These are phyloP conservation scores for Kwoniella newhampshirensis DNA, from an alignment of 768 basidiomycete genomes.

Conservation along the genomic window DNA sequence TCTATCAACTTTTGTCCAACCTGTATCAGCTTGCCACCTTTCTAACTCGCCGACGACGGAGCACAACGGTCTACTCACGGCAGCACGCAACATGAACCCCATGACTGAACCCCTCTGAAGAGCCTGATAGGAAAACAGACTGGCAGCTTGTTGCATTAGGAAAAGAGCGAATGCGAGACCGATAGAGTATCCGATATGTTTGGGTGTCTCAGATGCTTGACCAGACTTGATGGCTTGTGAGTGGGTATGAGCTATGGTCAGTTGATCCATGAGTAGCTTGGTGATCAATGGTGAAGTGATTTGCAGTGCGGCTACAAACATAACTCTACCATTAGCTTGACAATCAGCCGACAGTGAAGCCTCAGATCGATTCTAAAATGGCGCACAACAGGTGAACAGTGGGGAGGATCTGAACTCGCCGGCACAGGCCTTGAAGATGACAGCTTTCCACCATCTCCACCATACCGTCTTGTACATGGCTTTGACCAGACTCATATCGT, in stretches of 20 bases:
- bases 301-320: slow-evolving; percentile 18
- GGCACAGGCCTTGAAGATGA: slow-evolving; percentile 14
- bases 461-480: slow-evolving; percentile 27
- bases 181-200: slow-evolving; percentile 64
- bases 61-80: background rate
- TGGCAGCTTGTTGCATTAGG: slow-evolving; percentile 55
- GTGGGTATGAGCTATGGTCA: slow-evolving; percentile 39
- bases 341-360: too few relatives aligned
- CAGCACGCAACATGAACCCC: slow-evolving; percentile 22
- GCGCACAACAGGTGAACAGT: too few relatives aligned
- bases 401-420: too few relatives aligned
- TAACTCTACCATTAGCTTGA: too few relatives aligned
- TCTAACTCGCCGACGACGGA: background rate
- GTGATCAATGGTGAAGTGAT: slow-evolving; percentile 31
- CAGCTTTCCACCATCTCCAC: slow-evolving; percentile 16
- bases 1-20: slow-evolving; percentile 42
- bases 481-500: slow-evolving; percentile 15
- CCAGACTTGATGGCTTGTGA: slow-evolving; percentile 50
- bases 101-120: slow-evolving; percentile 21
- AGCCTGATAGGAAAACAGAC: slow-evolving; percentile 18
- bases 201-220: slow-evolving; percentile 28
- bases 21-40: background rate
- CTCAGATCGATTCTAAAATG: too few relatives aligned
- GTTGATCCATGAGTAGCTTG: slow-evolving; percentile 22
- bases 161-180: slow-evolving; percentile 65